A percentile compares a stretch with the other conserved stretches of the same genome.
Evolutionary conservation across 495 filamentous ascomycete genomes (phyloP).

Genomic region (Annulohypoxylon nitens): DNA sequence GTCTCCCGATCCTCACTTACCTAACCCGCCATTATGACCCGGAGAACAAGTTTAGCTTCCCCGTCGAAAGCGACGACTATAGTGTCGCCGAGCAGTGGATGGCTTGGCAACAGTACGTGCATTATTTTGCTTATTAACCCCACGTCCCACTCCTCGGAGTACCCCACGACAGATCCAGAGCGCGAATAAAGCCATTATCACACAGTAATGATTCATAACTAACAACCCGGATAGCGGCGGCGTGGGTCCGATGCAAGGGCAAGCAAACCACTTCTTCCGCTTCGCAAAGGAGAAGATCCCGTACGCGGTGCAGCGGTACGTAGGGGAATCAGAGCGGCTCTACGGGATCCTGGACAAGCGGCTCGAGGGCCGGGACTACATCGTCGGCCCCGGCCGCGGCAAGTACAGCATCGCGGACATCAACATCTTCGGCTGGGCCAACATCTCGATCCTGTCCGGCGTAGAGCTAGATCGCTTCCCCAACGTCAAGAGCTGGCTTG

Average conservation of each 20-base stretch:
- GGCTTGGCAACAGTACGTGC: conserved; percentile 58
- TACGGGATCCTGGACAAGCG: conserved; percentile 81
- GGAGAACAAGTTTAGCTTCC: conserved; percentile 82
- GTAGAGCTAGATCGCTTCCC: conserved; percentile 80
- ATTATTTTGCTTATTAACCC: conserved; percentile 60
- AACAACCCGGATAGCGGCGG: conserved; percentile 61
- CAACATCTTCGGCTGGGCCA: conserved; percentile 74
- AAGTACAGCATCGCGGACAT: conserved; percentile 87
- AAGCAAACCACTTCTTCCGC: conserved; percentile 86
- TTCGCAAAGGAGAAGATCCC: conserved; percentile 82
- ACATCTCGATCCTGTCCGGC: conserved; percentile 62
- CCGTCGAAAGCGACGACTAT: conserved; percentile 74
- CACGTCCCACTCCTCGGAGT: background rate
- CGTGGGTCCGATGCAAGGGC: conserved; percentile 87
- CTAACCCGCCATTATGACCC: conserved; percentile 81
- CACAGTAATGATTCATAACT: background rate
- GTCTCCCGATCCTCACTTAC: conserved; percentile 81
- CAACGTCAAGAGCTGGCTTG: conserved; percentile 71
- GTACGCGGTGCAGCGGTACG: conserved; percentile 82
- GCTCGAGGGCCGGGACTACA: conserved; percentile 69
- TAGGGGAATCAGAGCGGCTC: conserved; percentile 80
- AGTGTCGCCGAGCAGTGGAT: conserved; percentile 78
- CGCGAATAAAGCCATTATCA: background rate
- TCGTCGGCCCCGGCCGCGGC: conserved; percentile 70
- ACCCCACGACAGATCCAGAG: background rate